phyloP scores from a whole-genome alignment of 805 yeast species.

The Candida nitratophila region DNA sequence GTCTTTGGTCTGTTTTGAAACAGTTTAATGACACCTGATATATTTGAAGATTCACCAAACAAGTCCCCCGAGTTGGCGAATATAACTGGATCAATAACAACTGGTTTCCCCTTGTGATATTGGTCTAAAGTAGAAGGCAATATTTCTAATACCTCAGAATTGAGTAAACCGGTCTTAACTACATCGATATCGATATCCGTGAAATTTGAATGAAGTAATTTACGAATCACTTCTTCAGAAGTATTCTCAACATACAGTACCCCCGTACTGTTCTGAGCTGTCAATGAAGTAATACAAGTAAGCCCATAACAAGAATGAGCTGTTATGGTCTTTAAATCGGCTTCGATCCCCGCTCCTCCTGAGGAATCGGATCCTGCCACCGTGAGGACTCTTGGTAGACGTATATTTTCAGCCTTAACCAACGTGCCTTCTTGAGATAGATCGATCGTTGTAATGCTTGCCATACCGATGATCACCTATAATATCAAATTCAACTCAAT shows the following conservation, averaged over 20 bases:
- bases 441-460: not conserved
- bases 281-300: constrained; percentile 72
- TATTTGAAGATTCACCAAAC: constrained; percentile 41
- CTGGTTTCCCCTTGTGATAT: constrained; percentile 23
- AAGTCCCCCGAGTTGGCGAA: constrained; percentile 70
- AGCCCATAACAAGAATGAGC: constrained; percentile 76
- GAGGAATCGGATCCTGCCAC: constrained; percentile 79
- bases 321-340: constrained; percentile 75
- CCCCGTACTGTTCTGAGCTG: constrained; percentile 68
- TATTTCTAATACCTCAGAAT: constrained; percentile 42
- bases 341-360: constrained; percentile 94
- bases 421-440: not conserved
- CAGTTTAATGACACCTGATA: constrained; percentile 30
- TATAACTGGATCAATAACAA: constrained; percentile 81
- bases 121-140: constrained; percentile 30
- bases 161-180: constrained; percentile 74
- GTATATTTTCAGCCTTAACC: not conserved
- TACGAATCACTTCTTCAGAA: constrained; percentile 35
- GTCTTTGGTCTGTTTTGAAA: constrained; percentile 12
- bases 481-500: too few species aligned
- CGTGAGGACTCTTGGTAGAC: constrained; percentile 34
- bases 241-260: constrained; percentile 37
- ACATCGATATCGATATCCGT: constrained; percentile 59
- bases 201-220: constrained; percentile 48
- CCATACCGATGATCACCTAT: too few species aligned